Conservation (phyloP, 2,329 filamentous ascomycete species). For the Hypoxylon rubiginosum region DNA sequence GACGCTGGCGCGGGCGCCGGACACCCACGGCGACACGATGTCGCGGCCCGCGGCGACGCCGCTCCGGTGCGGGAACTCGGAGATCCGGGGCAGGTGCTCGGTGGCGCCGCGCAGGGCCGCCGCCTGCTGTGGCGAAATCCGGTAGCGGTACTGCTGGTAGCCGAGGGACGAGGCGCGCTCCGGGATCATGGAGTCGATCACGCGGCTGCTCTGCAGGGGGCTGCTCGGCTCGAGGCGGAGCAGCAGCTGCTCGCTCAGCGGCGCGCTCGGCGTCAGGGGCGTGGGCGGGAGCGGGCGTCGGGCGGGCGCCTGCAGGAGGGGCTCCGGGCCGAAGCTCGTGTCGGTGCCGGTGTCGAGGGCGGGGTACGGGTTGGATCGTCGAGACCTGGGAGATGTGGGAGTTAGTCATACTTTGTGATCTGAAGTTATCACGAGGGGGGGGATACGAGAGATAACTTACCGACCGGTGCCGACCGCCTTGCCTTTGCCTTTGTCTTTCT, state of each 20-base stretch:
- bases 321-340: background rate
- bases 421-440: too few relatives aligned
- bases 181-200: conserved; percentile 22
- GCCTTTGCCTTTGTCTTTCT: background rate
- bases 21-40: background rate
- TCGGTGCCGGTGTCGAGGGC: background rate
- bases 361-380: background rate
- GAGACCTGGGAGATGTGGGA: background rate
- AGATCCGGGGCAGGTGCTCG: conserved; percentile 6
- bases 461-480: background rate
- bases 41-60: background rate
- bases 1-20: background rate
- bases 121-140: background rate
- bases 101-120: conserved; percentile 10
- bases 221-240: background rate
- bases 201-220: conserved; percentile 3
- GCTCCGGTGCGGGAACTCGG: background rate
- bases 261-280: background rate
- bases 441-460: conserved; percentile 20
- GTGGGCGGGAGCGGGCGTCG: background rate
- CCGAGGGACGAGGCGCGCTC: conserved; percentile 10
- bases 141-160: background rate
- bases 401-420: conserved; percentile 15
- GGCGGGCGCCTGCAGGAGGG: background rate
- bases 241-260: background rate